Evolutionary conservation across 2,329 filamentous ascomycete species (phyloP).

Genomic region (Pseudovirgaria hyperparasitica): DNA sequence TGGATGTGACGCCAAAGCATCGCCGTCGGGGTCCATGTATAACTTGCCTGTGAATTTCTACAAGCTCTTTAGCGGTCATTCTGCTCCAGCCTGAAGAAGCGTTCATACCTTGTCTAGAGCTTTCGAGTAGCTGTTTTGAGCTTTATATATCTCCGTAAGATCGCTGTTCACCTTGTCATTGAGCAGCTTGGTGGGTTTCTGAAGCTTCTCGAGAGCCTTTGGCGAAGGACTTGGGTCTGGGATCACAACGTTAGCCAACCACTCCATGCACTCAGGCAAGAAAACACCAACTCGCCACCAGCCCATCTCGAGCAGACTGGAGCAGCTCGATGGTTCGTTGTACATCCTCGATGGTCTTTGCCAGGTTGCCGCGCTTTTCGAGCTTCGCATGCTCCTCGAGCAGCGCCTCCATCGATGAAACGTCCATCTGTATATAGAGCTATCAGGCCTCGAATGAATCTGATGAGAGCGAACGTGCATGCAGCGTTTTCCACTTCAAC

Average conservation of each 20-base stretch:
- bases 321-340: constrained; percentile 73
- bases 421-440: no score
- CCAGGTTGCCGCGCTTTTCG: constrained; percentile 54
- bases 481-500: no score
- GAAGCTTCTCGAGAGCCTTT: constrained; percentile 67
- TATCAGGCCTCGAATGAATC: no score
- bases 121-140: constrained; percentile 73
- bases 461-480: no score
- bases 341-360: constrained; percentile 62
- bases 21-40: constrained; percentile 63
- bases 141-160: constrained; percentile 70
- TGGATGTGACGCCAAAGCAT: constrained; percentile 64
- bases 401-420: constrained; percentile 57
- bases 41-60: constrained; percentile 51
- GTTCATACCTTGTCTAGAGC: constrained; percentile 61
- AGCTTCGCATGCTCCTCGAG: constrained; percentile 65
- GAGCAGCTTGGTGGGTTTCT: constrained; percentile 69
- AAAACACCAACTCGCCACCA: constrained; percentile 44
- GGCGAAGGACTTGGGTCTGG: constrained; percentile 57
- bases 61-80: constrained; percentile 4
- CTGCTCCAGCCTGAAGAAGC: not conserved
- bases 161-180: constrained; percentile 72
- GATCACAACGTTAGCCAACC: constrained; percentile 8
- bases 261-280: constrained; percentile 11
- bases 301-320: constrained; percentile 56